Evolutionary conservation across 306 rosid species (phyloP), one percentile per base, ranked within the genome.

Genomic region (Morella rubra): DNA sequence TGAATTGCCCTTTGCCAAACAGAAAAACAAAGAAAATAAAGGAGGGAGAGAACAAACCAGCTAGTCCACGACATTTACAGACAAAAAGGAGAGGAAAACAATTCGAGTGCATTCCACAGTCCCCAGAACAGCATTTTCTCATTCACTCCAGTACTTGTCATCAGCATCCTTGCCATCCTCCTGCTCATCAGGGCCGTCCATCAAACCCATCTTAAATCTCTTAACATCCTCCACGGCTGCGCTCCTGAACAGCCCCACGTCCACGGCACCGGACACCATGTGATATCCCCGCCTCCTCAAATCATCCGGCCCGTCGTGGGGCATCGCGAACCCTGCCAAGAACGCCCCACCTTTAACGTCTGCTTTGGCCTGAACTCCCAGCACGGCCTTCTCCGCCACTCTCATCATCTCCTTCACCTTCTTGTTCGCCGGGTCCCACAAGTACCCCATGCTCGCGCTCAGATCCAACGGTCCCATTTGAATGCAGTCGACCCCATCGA

Each of bases 401-500:
- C 88, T 86, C 81, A 91, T n/a, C 50, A 69, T 65, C 7, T 86
- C 94, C 79, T 52, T 88, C 37, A 91, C 93, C 4, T 89, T 90
- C 86, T 81, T 91, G 80, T 83, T 87, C 71, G 92, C 93, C 0
- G 91, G 93, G 75, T 89, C 97, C 94, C 96, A 87, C 88, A 89
- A 22, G 67, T 76, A 88, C 20, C 89, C 98, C 89, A 88, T 12
- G 60, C 96, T 91, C 0, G 91, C 96, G 68, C 98, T 94, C 41
- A 94, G 84, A 85, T 95, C 97, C 84, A 88, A 73, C 78, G 98
- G 92, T 1, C 97, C 91, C 96, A 94, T 92, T 69, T 94, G 96
- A 42, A 94, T 75, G 64, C 93, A 87, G 46, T 94, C 98, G 1
- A 93, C 96, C 0, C 95, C 95, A n/a, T 89, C 95, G 4, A 91